Percentiles rank a stretch among this genome's conserved stretches.
Evolutionary conservation across 176 grass and related monocot genomes (phyloP).

Genomic region (Triticum timopheevii): DNA sequence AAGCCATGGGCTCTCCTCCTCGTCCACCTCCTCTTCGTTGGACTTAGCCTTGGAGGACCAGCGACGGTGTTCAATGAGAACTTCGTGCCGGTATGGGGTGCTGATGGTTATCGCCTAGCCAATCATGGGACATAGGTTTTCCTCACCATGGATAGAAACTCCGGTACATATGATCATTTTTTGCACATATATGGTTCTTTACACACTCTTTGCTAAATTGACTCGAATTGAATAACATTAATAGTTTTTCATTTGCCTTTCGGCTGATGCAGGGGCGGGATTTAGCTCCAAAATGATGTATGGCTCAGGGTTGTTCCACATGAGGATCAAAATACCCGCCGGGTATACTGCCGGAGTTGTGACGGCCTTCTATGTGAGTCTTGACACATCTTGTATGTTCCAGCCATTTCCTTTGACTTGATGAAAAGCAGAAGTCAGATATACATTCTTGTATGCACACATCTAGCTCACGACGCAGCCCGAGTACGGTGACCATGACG

Average conservation of each 20-base stretch:
- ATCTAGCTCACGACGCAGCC: conserved; percentile 21
- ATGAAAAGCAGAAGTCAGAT: no score
- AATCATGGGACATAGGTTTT: conserved; percentile 35
- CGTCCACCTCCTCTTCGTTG: neutral
- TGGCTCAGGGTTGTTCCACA: conserved; percentile 62
- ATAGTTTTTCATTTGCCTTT: no score
- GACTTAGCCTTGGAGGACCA: neutral
- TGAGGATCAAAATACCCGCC: conserved; percentile 58
- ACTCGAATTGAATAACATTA: no score
- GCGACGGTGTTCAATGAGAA: conserved; percentile 46
- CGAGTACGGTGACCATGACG: conserved; percentile 28
- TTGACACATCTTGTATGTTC: neutral
- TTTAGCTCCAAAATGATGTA: conserved; percentile 58
- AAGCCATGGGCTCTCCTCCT: neutral
- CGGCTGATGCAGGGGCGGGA: neutral
- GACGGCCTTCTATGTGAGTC: conserved; percentile 21
- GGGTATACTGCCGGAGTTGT: conserved; percentile 69
- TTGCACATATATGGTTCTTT: no score
- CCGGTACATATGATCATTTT: conserved; percentile 24
- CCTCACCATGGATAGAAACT: conserved; percentile 59
- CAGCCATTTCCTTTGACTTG: no score
- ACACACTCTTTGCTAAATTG: no score
- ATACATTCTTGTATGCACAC: no score
- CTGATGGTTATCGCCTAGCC: conserved; percentile 36
- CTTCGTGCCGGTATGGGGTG: conserved; percentile 48